Evolutionary conservation across 2,329 filamentous ascomycete species (phyloP), one percentile per base, ranked within the genome.

Genomic region (Niveomyces coronatus): DNA sequence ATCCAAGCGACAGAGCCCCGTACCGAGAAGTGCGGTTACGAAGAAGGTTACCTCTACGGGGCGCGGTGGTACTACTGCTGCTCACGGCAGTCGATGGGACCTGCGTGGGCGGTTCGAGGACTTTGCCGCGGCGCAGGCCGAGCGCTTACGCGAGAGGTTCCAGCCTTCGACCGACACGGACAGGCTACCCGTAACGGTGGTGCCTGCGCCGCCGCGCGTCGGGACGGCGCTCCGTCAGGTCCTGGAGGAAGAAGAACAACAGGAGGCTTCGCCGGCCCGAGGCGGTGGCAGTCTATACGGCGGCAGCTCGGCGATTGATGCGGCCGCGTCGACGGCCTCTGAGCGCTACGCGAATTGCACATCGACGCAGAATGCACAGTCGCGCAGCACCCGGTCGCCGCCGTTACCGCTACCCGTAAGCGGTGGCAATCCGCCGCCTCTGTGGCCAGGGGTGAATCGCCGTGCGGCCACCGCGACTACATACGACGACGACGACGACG

Each of bases 61-160:
- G n/a, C 32, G 41, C 29, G 26, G 31, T 39, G 20, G 22, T n/a
- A n/a, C n/a, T n/a, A n/a, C n/a, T n/a, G n/a, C n/a, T n/a, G n/a
- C n/a, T n/a, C 30, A 15, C 14, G 26, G 5, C 42, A 30, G 33
- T 35, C 33, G 65, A 29, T 79, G 76, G 75, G 74, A 79, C 48
- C 48, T 80, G 9, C 67, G 66, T 23, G 62, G 61, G 9, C 65
- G 74, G 11, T 51, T 80, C 2, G 76, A 81, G 42, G 70, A 77
- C 33, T 79, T 79, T 47, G 74, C 75, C 1, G 72, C 64, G 1
- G 67, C 64, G 7, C 74, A 79, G 44, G 76, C 74, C 1, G 76
- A 80, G 45, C 71, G 65, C 50, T 53, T 79, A 5, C 63, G 74
- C 9, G 75, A 79, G 39, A 67, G 62, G 41, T 64, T 76, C 32